phyloP scores from a whole-genome alignment of 805 yeast species.

The Tetrapisispora taiwanensis region DNA sequence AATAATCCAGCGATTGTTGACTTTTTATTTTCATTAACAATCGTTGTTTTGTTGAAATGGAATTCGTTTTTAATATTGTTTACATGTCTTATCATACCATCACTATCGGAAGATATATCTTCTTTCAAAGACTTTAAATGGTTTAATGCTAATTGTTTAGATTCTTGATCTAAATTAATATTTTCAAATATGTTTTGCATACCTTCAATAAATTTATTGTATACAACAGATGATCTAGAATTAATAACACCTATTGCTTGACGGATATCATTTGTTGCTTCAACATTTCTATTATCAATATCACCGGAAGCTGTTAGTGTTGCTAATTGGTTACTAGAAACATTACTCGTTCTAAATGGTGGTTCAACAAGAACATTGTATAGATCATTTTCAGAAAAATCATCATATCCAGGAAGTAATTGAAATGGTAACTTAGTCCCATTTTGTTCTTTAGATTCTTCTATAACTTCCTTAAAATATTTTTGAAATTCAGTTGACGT shows the following conservation, averaged over 20 bases:
- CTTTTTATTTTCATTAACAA: not conserved
- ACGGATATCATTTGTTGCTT: not conserved
- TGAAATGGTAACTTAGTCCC: constrained; percentile 5
- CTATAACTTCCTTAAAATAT: constrained; percentile 10
- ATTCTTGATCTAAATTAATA: constrained; percentile 21
- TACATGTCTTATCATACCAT: not conserved
- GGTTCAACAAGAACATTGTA: constrained; percentile 10
- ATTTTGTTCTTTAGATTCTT: not conserved
- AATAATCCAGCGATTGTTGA: constrained; percentile 1
- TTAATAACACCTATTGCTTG: constrained; percentile 19
- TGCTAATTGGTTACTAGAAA: not conserved
- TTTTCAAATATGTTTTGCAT: constrained; percentile 22
- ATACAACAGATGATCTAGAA: constrained; percentile 21
- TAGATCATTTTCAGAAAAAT: constrained; percentile 5
- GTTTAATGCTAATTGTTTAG: constrained; percentile 16
- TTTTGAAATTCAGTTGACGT: constrained; percentile 17
- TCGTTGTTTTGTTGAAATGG: not conserved
- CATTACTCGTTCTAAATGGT: constrained; percentile 1
- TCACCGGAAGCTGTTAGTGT: not conserved
- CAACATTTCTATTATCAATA: not conserved
- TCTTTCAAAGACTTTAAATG: constrained; percentile 13
- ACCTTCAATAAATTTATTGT: constrained; percentile 16
- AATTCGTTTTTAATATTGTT: not conserved
- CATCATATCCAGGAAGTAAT: constrained; percentile 9
- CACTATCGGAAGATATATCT: not conserved